Base-by-base conservation (phyloP, 805 yeast genomes). In the Candida dendrica region DNA sequence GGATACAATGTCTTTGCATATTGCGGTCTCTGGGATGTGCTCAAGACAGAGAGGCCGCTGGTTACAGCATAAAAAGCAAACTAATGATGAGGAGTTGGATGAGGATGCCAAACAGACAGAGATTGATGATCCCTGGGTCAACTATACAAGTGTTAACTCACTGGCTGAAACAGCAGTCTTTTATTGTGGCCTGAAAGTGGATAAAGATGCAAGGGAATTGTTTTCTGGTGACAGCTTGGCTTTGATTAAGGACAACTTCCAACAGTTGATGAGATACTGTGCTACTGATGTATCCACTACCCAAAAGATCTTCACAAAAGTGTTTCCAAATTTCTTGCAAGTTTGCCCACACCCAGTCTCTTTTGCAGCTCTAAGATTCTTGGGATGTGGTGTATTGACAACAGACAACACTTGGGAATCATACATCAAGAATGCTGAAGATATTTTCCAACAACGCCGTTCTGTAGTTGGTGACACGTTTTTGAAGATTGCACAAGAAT, bases 271-370 rank as follows among this genome's bases (percentile, higher is more conserved):
- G 68, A 60, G 63, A 32, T 93, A 95, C 64, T 95, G 98, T 71
- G 88, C 96, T 1, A 64, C 61, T 5, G 99, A 93, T 64, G 96
- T 89, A 0, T 64, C 66, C 7, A 81, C 82, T 1, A 93, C 98
- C 0, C 82, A 73, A 52, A 65, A 65, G 45, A 87, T 91, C 2
- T 81, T 81, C 48, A 66, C 71, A 44, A 77, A 77, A 44, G 75
- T 89, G 1, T 76, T 80, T 27, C 96, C 96, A 1, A 64, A 66
- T 30, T 93, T 86, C 54, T 59, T 74, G 22, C 53, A 66, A 27
- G 73, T 77, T 39, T 79, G 90, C 36, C 96, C 98, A 0, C 98
- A 93, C 61, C 97, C 98, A 0, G 95, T 91, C 2, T 85, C 95
- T 14, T 84, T 90, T 65, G 90, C 93, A 1, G 96, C 96, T 2